Evolutionary conservation across 495 filamentous ascomycete genomes (phyloP).

Genomic region (Pyronema domesticum): DNA sequence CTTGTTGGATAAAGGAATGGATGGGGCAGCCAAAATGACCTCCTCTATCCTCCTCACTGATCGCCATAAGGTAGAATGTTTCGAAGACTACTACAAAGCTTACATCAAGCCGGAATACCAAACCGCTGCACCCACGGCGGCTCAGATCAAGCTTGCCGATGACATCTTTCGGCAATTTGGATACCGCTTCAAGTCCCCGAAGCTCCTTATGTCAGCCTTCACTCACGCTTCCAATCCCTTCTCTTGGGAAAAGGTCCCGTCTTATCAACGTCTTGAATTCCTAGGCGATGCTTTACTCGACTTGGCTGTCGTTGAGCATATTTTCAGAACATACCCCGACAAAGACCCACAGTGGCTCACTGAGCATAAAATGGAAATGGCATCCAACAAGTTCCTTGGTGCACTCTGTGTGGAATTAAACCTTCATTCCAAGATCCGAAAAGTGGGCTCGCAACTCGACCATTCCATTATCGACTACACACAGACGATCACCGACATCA

Average conservation of each 20-base stretch:
- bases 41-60: slow-evolving; percentile 49
- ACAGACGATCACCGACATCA: slow-evolving; percentile 43
- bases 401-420: slow-evolving; percentile 58
- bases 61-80: slow-evolving; percentile 50
- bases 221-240: slow-evolving; percentile 67
- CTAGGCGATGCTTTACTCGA: slow-evolving; percentile 73
- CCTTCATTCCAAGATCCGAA: slow-evolving; percentile 56
- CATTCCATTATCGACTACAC: slow-evolving; percentile 52
- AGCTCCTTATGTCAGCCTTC: slow-evolving; percentile 67
- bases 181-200: slow-evolving; percentile 67
- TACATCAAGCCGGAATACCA: slow-evolving; percentile 66
- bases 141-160: slow-evolving; percentile 47
- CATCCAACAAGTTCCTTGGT: slow-evolving; percentile 86
- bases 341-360: slow-evolving; percentile 94
- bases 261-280: slow-evolving; percentile 87
- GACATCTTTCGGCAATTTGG: slow-evolving; percentile 48
- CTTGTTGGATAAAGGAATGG: slow-evolving; percentile 48
- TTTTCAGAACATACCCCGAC: slow-evolving; percentile 58
- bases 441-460: slow-evolving; percentile 40
- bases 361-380: slow-evolving; percentile 99
- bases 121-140: slow-evolving; percentile 34
- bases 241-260: slow-evolving; percentile 58
- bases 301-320: slow-evolving; percentile 63
- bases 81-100: slow-evolving; percentile 49
- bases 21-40: slow-evolving; percentile 70